Base-by-base conservation (phyloP, 108 stramenopile genomes). In the Discostella pseudostelligera region DNA sequence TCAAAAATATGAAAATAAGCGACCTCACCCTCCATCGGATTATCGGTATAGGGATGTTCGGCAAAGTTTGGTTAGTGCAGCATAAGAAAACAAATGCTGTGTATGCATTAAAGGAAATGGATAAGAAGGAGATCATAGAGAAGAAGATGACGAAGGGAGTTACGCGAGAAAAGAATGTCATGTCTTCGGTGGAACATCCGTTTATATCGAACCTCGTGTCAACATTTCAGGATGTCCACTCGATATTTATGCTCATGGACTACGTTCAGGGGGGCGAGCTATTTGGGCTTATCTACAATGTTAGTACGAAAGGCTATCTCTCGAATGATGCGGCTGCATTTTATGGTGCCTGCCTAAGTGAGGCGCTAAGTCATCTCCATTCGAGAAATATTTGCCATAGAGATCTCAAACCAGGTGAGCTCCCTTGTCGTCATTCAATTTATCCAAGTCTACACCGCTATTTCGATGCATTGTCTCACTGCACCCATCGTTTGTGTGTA, bases 1-100 rank as follows among this genome's bases (percentile, higher is more conserved):
- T 59, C 35, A 79, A 64, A 50, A 67, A 70, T 42, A 63, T 78
- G 44, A 56, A 77, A 60, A 47, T 81, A 0, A 58, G 67, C 39
- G 82, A 85, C 48, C 53, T 85, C 14, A 66, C 81, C 28, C 59
- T 70, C 13, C 50, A 81, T 14, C 43, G 71, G 22, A 90, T 87
- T 1, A 74, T 96, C 9, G 96, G 96, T 14, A 87, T 92, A 9
- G 96, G 96, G 1, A 89, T 89, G 29, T 93, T 97, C 58, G 97
- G 97, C 1, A 79, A 87, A 61, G 97, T 98, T 19, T 92, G 89
- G 86, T 67, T 96, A 22, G 86, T 83, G 0, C 61, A 79, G 21
- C 67, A 72, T 24, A 64, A 57, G 32, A 42, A 37, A 19, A 45
- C 44, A 17, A 62, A 44, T 19, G 17, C 36, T 43, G 35, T 79